These are phyloP conservation scores for Sporothrix euskadiensis DNA, from an alignment of 2,329 filamentous ascomycete genomes.

Conservation along the genomic window DNA sequence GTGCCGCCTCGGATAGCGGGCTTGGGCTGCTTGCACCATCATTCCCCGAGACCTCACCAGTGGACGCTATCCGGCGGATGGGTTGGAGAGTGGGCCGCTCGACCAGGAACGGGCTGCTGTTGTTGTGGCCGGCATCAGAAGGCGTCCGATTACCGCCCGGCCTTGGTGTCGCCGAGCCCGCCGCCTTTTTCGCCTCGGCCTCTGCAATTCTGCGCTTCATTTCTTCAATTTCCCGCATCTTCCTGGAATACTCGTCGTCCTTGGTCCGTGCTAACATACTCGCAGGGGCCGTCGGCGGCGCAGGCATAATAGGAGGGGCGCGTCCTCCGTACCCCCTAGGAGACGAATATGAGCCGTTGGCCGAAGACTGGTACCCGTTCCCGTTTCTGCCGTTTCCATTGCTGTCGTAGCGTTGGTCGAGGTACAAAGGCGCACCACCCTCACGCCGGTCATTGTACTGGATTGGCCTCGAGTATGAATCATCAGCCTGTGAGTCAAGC, in stretches of 20 bases:
- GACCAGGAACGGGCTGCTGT: not conserved
- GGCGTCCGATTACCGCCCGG: slow-evolving; percentile 35
- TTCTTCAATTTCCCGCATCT: slow-evolving; percentile 61
- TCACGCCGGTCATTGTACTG: not conserved
- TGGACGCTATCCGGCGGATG: slow-evolving; percentile 25
- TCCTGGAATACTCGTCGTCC: slow-evolving; percentile 49
- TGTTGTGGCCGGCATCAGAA: slow-evolving; percentile 34
- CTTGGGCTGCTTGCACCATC: not conserved
- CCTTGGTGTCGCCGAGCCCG: slow-evolving; percentile 38
- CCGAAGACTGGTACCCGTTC: not conserved
- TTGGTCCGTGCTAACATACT: slow-evolving; percentile 40
- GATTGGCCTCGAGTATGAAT: slow-evolving; percentile 26
- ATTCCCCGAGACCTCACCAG: not conserved
- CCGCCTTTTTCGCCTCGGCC: slow-evolving; percentile 55
- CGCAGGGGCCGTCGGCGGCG: slow-evolving; percentile 42
- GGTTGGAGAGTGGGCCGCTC: slow-evolving; percentile 8
- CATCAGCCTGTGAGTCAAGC: slow-evolving; percentile 56
- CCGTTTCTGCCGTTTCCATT: not conserved
- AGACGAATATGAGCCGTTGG: not conserved
- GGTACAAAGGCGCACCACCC: not conserved
- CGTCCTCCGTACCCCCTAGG: slow-evolving; percentile 46
- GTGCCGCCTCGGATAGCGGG: slow-evolving; percentile 25
- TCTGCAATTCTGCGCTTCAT: slow-evolving; percentile 61
- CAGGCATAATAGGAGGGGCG: slow-evolving; percentile 42
- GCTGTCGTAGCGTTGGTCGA: slow-evolving; percentile 30